Conservation (phyloP, 169 alveolate genomes). For the Plasmodium cynomolgi region DNA sequence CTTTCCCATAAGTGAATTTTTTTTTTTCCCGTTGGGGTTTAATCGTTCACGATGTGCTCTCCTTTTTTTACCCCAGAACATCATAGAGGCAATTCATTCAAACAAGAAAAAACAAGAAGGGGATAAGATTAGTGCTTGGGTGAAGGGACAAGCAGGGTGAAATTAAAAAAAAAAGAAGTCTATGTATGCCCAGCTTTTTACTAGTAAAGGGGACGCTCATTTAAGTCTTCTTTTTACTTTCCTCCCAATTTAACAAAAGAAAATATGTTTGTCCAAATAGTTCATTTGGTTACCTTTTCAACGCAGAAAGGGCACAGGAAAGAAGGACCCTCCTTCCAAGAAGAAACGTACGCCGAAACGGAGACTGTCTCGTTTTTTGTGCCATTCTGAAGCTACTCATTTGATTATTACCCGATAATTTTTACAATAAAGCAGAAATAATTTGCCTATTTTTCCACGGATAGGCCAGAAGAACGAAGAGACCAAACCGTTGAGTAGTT, state of each 20-base stretch:
- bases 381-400: background rate
- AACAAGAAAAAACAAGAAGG: conserved; percentile 32
- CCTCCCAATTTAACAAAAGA: background rate
- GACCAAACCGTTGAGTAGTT: background rate
- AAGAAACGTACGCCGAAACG: background rate
- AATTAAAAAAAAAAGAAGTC: background rate
- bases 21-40: background rate
- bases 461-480: conserved; percentile 24
- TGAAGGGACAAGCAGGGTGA: background rate
- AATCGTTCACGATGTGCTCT: background rate
- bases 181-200: background rate
- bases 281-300: background rate
- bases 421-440: background rate
- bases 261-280: background rate
- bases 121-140: background rate
- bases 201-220: background rate
- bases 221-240: background rate
- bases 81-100: conserved; percentile 40
- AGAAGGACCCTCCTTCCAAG: background rate
- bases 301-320: conserved; percentile 5
- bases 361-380: background rate
- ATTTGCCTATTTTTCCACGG: background rate
- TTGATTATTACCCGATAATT: too few species aligned
- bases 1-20: background rate
- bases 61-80: background rate